Conservation (phyloP, 495 filamentous ascomycete genomes). For the Hypoxylon perforatum region DNA sequence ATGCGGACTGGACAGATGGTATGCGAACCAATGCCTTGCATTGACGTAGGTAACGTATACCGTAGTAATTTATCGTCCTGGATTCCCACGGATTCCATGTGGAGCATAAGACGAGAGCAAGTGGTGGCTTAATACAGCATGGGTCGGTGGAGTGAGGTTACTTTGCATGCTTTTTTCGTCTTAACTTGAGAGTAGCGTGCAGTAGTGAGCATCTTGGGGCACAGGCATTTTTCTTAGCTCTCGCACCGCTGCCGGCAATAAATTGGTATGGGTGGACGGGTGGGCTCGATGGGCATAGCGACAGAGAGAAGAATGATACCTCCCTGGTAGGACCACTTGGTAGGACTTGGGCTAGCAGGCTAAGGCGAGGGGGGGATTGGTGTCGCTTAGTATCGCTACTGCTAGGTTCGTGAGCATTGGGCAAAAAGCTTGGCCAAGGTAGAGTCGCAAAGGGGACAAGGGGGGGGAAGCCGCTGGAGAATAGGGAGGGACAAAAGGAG, state of each 20-base stretch:
- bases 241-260: constrained; percentile 16
- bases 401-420: no score
- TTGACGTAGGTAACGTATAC: constrained; percentile 30
- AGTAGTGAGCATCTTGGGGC: not conserved
- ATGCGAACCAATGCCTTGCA: constrained; percentile 25
- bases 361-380: no score
- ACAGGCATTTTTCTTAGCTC: constrained; percentile 1
- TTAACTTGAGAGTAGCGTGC: constrained; percentile 20
- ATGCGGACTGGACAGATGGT: constrained; percentile 1
- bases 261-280: not conserved
- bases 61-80: constrained; percentile 19
- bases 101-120: constrained; percentile 11
- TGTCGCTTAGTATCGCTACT: no score
- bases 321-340: no score
- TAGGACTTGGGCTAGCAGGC: no score
- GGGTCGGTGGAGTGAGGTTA: constrained; percentile 35
- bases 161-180: constrained; percentile 23
- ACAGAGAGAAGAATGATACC: no score
- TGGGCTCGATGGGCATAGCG: no score
- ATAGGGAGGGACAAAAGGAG: no score
- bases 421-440: no score
- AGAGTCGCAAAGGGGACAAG: no score
- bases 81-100: constrained; percentile 1
- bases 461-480: no score
- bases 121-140: constrained; percentile 19